Percentiles rank a stretch among this genome's conserved stretches.
phyloP scores from a whole-genome alignment of 192 early-diverging fungal genomes.

The Podila verticillata region DNA sequence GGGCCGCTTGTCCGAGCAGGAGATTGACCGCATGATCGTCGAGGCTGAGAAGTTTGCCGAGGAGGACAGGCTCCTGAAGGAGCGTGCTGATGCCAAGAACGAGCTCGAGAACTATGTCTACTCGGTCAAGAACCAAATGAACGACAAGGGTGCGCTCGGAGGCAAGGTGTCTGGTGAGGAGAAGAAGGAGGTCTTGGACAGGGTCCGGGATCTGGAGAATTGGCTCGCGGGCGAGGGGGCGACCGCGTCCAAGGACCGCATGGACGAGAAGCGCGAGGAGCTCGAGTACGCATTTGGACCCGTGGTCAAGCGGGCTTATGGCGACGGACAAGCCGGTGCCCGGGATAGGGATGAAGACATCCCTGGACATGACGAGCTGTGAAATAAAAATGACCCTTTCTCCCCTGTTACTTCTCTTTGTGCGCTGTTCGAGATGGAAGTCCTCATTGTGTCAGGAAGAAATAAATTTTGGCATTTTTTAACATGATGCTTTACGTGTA shows the following conservation, averaged over 20 bases:
- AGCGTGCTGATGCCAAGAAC: slow-evolving; percentile 86
- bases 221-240: slow-evolving; percentile 84
- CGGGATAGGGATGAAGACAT: slow-evolving; percentile 48
- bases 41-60: slow-evolving; percentile 92
- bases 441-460: too few species aligned
- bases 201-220: slow-evolving; percentile 64
- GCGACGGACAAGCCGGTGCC: slow-evolving; percentile 56
- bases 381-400: slow-evolving; percentile 40
- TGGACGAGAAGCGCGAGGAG: slow-evolving; percentile 93
- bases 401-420: too few species aligned
- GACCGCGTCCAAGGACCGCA: slow-evolving; percentile 92
- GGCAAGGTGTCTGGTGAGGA: slow-evolving; percentile 85
- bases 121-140: slow-evolving; percentile 82
- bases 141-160: slow-evolving; percentile 81
- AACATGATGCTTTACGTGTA: too few species aligned
- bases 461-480: too few species aligned
- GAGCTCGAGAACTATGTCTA: slow-evolving; percentile 88
- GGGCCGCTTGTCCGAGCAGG: slow-evolving; percentile 88
- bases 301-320: slow-evolving; percentile 87
- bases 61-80: slow-evolving; percentile 81
- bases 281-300: slow-evolving; percentile 90
- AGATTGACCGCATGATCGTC: slow-evolving; percentile 93
- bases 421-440: too few species aligned
- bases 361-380: slow-evolving; percentile 66
- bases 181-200: slow-evolving; percentile 82